Conservation (phyloP, 352 stramenopile genomes). For the Pythium diclinum region DNA sequence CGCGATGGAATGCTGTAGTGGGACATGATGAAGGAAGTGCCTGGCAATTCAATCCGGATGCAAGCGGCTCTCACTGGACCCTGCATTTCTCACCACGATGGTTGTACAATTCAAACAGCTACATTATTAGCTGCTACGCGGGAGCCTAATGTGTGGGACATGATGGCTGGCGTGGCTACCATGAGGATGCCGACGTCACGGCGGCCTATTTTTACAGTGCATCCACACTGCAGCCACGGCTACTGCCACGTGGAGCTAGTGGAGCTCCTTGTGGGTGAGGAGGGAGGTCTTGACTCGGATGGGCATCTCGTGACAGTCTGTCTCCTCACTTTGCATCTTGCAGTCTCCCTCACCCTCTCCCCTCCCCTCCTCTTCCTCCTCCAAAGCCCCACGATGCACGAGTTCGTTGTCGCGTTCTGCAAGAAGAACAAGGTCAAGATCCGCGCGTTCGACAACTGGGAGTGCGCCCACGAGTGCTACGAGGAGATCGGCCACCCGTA, state of each 20-base stretch:
- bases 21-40: background rate
- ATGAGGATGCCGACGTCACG: too few relatives aligned
- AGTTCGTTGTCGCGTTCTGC: background rate
- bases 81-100: too few relatives aligned
- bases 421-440: conserved; percentile 5
- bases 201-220: too few relatives aligned
- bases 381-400: background rate
- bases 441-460: conserved; percentile 2
- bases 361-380: background rate
- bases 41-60: background rate
- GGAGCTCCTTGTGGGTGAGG: too few relatives aligned
- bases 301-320: too few relatives aligned
- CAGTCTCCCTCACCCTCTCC: background rate
- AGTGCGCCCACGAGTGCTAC: background rate
- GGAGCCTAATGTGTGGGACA: too few relatives aligned
- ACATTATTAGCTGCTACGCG: too few relatives aligned
- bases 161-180: too few relatives aligned
- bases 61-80: too few relatives aligned
- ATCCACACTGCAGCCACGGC: too few relatives aligned
- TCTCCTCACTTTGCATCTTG: background rate
- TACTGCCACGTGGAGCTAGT: background rate
- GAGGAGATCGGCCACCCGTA: background rate
- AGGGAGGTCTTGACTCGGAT: too few relatives aligned
- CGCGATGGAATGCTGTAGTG: background rate
- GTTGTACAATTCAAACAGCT: too few relatives aligned